Percentiles rank a stretch among this genome's conserved stretches.
These are phyloP conservation scores for Chrysoporthe austroafricana DNA, from an alignment of 2,329 filamentous ascomycete genomes.

Conservation along the genomic window DNA sequence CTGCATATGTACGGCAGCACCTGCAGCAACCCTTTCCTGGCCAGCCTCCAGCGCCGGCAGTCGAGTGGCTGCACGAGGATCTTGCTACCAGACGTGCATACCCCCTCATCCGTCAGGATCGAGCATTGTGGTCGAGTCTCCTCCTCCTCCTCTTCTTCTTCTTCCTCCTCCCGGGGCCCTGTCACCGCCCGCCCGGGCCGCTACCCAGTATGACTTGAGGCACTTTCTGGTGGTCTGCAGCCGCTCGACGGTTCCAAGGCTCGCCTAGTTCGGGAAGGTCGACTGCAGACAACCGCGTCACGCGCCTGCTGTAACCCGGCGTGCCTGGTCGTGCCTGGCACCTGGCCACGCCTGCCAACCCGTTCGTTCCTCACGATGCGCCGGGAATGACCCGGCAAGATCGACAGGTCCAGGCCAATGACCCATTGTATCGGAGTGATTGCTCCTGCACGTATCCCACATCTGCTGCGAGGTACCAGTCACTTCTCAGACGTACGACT, in stretches of 20 bases:
- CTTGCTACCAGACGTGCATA: too few species aligned
- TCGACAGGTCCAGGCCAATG: not conserved
- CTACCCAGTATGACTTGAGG: not conserved
- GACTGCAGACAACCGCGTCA: not conserved
- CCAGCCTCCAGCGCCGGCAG: too few species aligned
- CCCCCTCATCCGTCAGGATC: too few species aligned
- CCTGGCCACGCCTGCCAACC: not conserved
- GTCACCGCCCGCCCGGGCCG: not conserved
- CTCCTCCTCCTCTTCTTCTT: too few species aligned
- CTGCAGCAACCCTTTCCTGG: too few species aligned
- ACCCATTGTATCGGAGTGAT: not conserved
- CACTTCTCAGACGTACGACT: not conserved
- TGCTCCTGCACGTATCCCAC: not conserved
- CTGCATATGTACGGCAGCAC: too few species aligned
- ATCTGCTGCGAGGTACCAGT: not conserved
- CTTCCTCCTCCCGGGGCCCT: not conserved
- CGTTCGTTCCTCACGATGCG: not conserved
- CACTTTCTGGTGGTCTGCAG: not conserved
- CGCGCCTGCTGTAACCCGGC: not conserved
- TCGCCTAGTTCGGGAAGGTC: conserved; percentile 12
- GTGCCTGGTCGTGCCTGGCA: not conserved
- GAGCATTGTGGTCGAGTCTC: too few species aligned
- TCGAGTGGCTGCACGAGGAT: too few species aligned
- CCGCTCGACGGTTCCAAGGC: not conserved
- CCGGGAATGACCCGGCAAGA: not conserved